Percentiles rank a stretch among this genome's conserved stretches.
Conservation (phyloP, 805 yeast genomes). For the Sugiyamaella floridensis region DNA sequence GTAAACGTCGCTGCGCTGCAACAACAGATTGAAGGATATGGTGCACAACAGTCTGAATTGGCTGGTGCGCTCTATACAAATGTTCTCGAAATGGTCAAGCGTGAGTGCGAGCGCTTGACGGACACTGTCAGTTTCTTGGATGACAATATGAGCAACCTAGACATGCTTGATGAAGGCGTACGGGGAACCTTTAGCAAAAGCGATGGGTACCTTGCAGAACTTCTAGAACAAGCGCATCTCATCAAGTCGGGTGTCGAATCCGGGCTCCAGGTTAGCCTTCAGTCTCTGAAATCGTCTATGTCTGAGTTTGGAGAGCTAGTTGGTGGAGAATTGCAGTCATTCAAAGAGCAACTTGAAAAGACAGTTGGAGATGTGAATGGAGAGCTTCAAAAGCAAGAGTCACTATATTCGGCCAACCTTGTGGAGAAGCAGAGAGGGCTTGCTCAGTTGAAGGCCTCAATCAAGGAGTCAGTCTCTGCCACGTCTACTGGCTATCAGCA, state of each 20-base stretch:
- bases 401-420: neutral
- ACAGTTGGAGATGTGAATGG: neutral
- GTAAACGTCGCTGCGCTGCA: neutral
- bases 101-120: slow-evolving; percentile 4
- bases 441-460: neutral
- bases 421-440: neutral
- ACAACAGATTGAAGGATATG: slow-evolving; percentile 2
- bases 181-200: slow-evolving; percentile 3
- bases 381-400: neutral
- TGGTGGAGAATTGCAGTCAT: neutral
- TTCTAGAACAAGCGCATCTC: neutral
- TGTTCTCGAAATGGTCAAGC: slow-evolving; percentile 1
- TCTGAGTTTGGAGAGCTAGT: neutral
- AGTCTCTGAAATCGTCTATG: neutral
- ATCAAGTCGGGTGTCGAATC: neutral
- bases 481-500: neutral
- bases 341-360: neutral
- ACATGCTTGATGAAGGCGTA: slow-evolving; percentile 4
- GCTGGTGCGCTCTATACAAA: slow-evolving; percentile 1
- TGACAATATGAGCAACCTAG: slow-evolving; percentile 10
- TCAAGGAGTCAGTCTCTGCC: neutral
- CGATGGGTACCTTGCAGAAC: neutral
- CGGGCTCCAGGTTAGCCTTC: neutral
- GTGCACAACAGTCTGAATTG: slow-evolving; percentile 5
- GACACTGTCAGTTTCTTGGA: slow-evolving; percentile 8